phyloP scores from a whole-genome alignment of 208 protist species.

The Trypanosoma theileri region DNA sequence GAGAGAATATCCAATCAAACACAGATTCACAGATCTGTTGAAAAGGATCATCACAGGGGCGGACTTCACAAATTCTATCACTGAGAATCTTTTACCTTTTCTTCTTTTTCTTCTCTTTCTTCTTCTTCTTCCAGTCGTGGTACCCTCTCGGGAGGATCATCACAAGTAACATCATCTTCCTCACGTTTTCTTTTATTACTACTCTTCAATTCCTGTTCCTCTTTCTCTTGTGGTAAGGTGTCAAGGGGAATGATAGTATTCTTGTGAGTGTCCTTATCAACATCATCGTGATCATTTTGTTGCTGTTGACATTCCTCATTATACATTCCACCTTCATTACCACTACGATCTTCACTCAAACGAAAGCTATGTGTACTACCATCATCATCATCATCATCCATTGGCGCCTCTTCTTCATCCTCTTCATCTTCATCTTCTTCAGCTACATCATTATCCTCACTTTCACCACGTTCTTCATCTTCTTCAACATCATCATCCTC shows the following conservation, averaged over 20 bases:
- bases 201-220: background rate
- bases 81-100: background rate
- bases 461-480: background rate
- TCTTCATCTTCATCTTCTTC: constrained; percentile 5
- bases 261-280: no score
- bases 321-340: background rate
- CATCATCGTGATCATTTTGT: no score
- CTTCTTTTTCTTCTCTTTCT: background rate
- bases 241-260: no score
- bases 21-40: background rate
- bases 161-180: constrained; percentile 15
- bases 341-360: constrained; percentile 1
- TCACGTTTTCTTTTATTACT: background rate
- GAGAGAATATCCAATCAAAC: background rate
- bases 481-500: constrained; percentile 8
- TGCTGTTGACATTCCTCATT: no score
- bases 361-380: background rate
- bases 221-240: no score
- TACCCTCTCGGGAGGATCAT: background rate
- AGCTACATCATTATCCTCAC: constrained; percentile 3
- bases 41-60: background rate
- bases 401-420: constrained; percentile 1
- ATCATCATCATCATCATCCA: constrained; percentile 6
- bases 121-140: background rate
- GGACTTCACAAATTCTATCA: no score